phyloP scores from a whole-genome alignment of 2,329 filamentous ascomycete genomes.

The Ophiostoma himal-ulmi region DNA sequence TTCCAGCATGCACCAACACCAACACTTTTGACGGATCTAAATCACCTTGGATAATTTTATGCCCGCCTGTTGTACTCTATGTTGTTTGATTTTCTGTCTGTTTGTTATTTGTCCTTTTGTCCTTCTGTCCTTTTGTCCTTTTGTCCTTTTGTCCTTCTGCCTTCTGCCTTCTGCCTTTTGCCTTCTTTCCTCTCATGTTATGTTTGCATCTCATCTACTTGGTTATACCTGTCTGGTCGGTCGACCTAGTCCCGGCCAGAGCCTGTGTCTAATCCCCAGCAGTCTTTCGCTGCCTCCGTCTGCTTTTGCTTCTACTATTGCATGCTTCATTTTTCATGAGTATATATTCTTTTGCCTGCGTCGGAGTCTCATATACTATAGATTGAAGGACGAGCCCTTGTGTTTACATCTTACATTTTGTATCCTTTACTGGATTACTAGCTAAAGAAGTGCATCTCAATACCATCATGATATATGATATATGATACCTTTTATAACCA shows the following conservation, averaged over 20 bases:
- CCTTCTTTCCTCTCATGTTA: neutral
- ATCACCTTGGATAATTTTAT: neutral
- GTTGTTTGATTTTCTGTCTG: neutral
- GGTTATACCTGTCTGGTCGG: constrained; percentile 9
- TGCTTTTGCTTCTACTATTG: neutral
- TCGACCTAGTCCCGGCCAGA: constrained; percentile 9
- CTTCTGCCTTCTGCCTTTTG: neutral
- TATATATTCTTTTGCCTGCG: neutral
- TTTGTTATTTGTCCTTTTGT: neutral
- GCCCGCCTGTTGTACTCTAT: neutral
- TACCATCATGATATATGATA: neutral
- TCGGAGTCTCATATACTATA: constrained; percentile 9
- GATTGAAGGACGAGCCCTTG: neutral
- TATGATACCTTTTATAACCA: too few species aligned
- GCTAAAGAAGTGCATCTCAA: too few species aligned
- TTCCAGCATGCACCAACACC: neutral
- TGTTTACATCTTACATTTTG: neutral
- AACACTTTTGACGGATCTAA: neutral
- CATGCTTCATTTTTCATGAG: neutral
- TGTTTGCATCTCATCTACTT: neutral
- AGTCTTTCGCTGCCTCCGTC: constrained; percentile 2
- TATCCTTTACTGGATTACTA: neutral
- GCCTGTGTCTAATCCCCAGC: neutral
- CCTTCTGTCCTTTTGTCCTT: neutral
- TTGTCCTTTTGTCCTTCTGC: neutral